A percentile compares a stretch with the other conserved stretches of the same genome.
phyloP scores from a whole-genome alignment of 805 yeast genomes.

The Groenewaldozyma tartarivorans region DNA sequence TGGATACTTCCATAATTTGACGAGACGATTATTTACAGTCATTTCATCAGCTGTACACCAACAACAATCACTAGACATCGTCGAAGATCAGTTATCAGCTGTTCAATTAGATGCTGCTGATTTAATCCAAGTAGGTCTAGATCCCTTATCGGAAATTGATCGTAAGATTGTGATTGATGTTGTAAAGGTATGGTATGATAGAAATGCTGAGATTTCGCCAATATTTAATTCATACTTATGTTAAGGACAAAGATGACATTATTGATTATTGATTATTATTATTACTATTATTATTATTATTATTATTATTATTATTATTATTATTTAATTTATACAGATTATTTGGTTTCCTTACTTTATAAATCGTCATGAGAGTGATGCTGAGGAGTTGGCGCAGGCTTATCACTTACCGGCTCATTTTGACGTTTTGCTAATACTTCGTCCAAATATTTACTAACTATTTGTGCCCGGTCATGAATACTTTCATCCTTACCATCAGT shows the following conservation, averaged over 20 bases:
- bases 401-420: neutral
- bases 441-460: neutral
- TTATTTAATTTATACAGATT: neutral
- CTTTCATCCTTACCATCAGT: neutral
- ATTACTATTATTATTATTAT: too few species aligned
- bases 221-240: conserved; percentile 3
- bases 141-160: conserved; percentile 41
- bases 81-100: neutral
- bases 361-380: neutral
- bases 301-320: too few species aligned
- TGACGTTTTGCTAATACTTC: neutral
- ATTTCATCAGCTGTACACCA: conserved; percentile 32
- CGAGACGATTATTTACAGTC: conserved; percentile 34
- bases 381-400: neutral
- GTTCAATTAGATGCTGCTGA: conserved; percentile 35
- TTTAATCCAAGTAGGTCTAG: conserved; percentile 48
- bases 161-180: conserved; percentile 35
- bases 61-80: conserved; percentile 15
- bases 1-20: conserved; percentile 45
- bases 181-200: conserved; percentile 40
- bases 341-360: neutral
- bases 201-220: conserved; percentile 31
- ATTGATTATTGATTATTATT: too few species aligned
- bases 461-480: neutral
- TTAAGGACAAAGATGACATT: too few species aligned